Percentiles rank a stretch among this genome's conserved stretches.
phyloP scores from a whole-genome alignment of 2,329 filamentous ascomycete genomes.

The Graphiopsis chlorocephala region DNA sequence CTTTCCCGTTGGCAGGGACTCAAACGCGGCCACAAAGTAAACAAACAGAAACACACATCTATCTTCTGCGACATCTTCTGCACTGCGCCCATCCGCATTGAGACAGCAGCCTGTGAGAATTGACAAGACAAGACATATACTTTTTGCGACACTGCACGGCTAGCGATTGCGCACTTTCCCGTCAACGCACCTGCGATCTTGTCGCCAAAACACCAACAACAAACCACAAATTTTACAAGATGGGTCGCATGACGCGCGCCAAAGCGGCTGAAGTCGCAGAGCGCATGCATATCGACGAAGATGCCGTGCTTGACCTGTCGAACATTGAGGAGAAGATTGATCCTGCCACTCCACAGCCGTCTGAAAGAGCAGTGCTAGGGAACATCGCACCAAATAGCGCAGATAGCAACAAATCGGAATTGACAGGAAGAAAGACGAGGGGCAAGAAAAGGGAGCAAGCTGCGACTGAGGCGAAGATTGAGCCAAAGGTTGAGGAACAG shows the following conservation, averaged over 20 bases:
- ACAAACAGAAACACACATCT: background rate
- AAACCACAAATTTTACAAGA: constrained; percentile 11
- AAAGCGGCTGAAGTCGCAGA: constrained; percentile 37
- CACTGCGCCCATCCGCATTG: background rate
- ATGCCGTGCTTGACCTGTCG: constrained; percentile 33
- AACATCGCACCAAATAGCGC: constrained; percentile 41
- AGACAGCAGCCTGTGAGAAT: background rate
- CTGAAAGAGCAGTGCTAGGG: constrained; percentile 38
- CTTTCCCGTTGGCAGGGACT: background rate
- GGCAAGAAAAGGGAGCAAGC: constrained; percentile 9
- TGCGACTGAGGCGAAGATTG: constrained; percentile 5
- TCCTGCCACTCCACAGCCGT: constrained; percentile 15
- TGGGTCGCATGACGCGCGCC: constrained; percentile 44
- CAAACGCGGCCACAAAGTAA: background rate
- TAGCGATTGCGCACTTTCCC: background rate
- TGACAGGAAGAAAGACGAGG: constrained; percentile 26
- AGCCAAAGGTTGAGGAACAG: constrained; percentile 37
- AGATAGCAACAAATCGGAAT: constrained; percentile 18
- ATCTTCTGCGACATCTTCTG: background rate
- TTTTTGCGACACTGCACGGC: background rate
- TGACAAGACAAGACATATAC: background rate
- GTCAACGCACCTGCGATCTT: background rate
- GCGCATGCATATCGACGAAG: constrained; percentile 36
- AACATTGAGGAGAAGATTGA: constrained; percentile 12
- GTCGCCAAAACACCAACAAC: background rate